Evolutionary conservation across 352 stramenopile species (phyloP).

Genomic region (Globisporangium apiculatum): DNA sequence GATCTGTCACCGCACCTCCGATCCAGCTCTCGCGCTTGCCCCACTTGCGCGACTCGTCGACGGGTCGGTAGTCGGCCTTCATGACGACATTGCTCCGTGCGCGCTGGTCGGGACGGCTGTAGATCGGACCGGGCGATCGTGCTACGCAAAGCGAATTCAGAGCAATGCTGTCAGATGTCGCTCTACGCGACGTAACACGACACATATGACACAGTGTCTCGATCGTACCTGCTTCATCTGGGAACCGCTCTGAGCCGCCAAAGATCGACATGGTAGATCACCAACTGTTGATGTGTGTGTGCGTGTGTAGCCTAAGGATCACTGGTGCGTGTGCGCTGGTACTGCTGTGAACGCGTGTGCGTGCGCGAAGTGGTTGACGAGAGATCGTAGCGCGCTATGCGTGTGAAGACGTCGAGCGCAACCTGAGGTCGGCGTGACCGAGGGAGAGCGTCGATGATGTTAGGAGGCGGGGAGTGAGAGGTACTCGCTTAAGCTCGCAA

Average conservation of each 20-base stretch:
- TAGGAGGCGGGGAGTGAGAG: not conserved
- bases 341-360: not conserved
- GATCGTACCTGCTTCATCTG: conserved; percentile 45
- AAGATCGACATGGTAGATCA: conserved; percentile 61
- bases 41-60: conserved; percentile 61
- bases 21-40: conserved; percentile 83
- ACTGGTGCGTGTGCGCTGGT: not conserved
- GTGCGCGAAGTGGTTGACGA: not conserved
- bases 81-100: conserved; percentile 62
- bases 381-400: not conserved
- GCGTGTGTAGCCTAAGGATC: not conserved
- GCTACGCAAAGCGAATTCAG: conserved; percentile 12
- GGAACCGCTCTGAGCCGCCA: conserved; percentile 67
- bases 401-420: no score
- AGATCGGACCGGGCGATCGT: conserved; percentile 70
- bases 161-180: no score
- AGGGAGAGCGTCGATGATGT: not conserved
- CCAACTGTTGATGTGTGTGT: no score
- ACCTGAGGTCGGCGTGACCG: not conserved
- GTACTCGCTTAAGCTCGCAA: not conserved
- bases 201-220: no score
- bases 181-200: no score
- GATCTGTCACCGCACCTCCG: conserved; percentile 22
- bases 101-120: conserved; percentile 48
- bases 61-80: conserved; percentile 56